These are phyloP conservation scores for Metschnikowia matae DNA, from an alignment of 805 yeast genomes.

Conservation along the genomic window DNA sequence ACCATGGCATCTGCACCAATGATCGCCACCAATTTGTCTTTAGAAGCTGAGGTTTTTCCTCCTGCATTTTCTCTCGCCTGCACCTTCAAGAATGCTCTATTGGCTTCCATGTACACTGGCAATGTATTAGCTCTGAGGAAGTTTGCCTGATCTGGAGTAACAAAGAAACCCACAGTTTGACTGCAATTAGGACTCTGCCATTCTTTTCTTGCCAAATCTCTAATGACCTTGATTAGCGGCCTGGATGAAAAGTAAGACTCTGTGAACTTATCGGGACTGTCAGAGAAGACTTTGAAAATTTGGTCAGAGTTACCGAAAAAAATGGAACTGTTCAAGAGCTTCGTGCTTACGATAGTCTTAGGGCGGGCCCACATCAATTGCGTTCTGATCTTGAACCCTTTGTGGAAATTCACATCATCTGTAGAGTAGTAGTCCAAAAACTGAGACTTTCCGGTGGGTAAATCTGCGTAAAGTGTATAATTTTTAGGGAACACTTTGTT, in stretches of 20 bases:
- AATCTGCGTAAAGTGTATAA: constrained; percentile 61
- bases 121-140: constrained; percentile 78
- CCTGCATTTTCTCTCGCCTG: constrained; percentile 45
- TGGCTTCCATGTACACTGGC: constrained; percentile 84
- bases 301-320: constrained; percentile 41
- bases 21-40: constrained; percentile 60
- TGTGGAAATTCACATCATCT: constrained; percentile 64
- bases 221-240: constrained; percentile 62
- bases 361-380: constrained; percentile 91
- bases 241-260: constrained; percentile 41
- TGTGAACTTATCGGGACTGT: constrained; percentile 28
- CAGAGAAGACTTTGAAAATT: constrained; percentile 48
- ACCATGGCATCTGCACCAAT: constrained; percentile 85
- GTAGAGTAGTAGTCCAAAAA: constrained; percentile 71
- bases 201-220: constrained; percentile 86
- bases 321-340: constrained; percentile 69
- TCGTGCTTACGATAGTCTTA: constrained; percentile 69
- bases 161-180: constrained; percentile 65
- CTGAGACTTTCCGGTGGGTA: constrained; percentile 38
- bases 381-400: constrained; percentile 72
- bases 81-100: constrained; percentile 65
- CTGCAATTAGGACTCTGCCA: constrained; percentile 70
- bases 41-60: constrained; percentile 26
- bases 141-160: constrained; percentile 62
- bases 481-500: constrained; percentile 51